Conservation (phyloP, 23 red algal genomes). For the Gracilaria vermiculophylla region DNA sequence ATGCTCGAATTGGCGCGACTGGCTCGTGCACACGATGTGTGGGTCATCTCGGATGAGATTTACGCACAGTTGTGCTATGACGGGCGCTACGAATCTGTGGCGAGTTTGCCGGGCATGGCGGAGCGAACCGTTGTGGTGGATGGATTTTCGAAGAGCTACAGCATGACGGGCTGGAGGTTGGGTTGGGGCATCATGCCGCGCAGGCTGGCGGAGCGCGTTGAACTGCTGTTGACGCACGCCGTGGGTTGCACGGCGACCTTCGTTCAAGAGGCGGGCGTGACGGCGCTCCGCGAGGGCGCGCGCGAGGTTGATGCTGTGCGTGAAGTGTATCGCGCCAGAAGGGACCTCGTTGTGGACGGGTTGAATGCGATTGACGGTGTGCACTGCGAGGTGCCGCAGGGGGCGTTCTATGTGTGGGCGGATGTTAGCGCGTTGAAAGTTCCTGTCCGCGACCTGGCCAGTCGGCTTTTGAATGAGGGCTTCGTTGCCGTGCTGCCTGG, state of each 20-base stretch:
- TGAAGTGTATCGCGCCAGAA: constrained; percentile 69
- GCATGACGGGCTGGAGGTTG: constrained; percentile 96
- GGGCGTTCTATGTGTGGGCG: constrained; percentile 93
- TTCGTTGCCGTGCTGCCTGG: constrained; percentile 93
- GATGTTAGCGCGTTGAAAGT: constrained; percentile 71
- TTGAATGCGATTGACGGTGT: constrained; percentile 77
- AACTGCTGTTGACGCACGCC: constrained; percentile 75
- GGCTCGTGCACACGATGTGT: constrained; percentile 56
- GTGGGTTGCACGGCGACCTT: constrained; percentile 93
- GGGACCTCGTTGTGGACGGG: constrained; percentile 78
- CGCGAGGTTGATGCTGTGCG: constrained; percentile 38
- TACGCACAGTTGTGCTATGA: constrained; percentile 73
- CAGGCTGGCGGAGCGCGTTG: constrained; percentile 70
- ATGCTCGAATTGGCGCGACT: constrained; percentile 46
- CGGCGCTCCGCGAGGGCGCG: constrained; percentile 64
- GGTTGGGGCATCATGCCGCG: constrained; percentile 88
- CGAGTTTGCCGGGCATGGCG: constrained; percentile 58
- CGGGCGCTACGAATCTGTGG: constrained; percentile 34
- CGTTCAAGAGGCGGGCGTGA: constrained; percentile 81
- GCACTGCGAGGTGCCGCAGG: constrained; percentile 64
- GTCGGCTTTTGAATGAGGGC: constrained; percentile 67
- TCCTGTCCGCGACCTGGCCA: constrained; percentile 51
- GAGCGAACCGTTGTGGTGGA: constrained; percentile 90
- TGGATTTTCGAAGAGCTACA: constrained; percentile 95
- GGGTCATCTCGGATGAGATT: constrained; percentile 90